These are phyloP conservation scores for Zea mays DNA, from an alignment of 176 grass and related monocot genomes.

Conservation along the genomic window Zm-B73-REFERENCE-NAM-5.0 NC_050100.1:217113001-217113500, in stretches of 20 bases:
- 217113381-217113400: neutral
- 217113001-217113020: neutral
- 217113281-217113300: neutral
- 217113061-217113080: neutral
- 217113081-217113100: neutral
- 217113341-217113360: neutral
- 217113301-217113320: slow-evolving; percentile 9
- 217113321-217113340: slow-evolving; percentile 11
- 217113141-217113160: neutral
- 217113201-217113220: neutral
- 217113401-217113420: neutral
- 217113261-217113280: neutral
- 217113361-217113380: neutral
- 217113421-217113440: slow-evolving; percentile 29
- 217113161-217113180: neutral
- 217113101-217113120: neutral
- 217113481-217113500: slow-evolving; percentile 47
- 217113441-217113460: slow-evolving; percentile 34
- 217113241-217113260: neutral
- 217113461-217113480: slow-evolving; percentile 48
- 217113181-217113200: neutral
- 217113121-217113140: neutral
- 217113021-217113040: neutral
- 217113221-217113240: neutral
- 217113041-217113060: neutral